phyloP scores from a whole-genome alignment of 306 rosid genomes.

The Lathyrus tuberosus region DNA sequence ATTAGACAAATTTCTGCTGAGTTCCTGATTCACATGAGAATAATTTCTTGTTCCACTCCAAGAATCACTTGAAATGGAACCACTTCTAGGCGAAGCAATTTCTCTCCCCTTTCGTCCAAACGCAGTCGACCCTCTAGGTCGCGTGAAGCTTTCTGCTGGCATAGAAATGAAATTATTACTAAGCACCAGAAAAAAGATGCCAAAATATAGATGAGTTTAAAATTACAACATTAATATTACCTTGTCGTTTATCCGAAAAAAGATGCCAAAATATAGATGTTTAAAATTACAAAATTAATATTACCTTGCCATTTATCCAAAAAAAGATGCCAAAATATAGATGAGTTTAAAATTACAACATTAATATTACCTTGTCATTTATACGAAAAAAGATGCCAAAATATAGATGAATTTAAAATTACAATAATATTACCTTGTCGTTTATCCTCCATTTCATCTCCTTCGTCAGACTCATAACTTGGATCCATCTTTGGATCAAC shows the following conservation, averaged over 20 bases:
- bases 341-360: constrained; percentile 18
- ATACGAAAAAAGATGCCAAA: background rate
- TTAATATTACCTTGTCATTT: too few species aligned
- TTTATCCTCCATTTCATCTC: constrained; percentile 71
- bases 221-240: constrained; percentile 7
- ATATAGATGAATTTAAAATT: constrained; percentile 6
- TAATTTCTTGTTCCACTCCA: constrained; percentile 78
- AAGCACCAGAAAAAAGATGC: constrained; percentile 3
- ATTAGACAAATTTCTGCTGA: constrained; percentile 63
- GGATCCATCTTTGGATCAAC: constrained; percentile 98
- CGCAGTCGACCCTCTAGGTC: constrained; percentile 72
- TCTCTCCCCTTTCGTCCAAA: constrained; percentile 85
- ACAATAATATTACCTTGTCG: constrained; percentile 55
- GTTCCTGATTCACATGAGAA: constrained; percentile 62
- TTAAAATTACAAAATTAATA: constrained; percentile 29
- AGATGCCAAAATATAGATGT: background rate
- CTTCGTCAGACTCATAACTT: constrained; percentile 90
- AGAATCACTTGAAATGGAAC: constrained; percentile 62
- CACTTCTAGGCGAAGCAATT: constrained; percentile 74
- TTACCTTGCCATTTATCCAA: constrained; percentile 66
- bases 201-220: background rate
- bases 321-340: background rate
- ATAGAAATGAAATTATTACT: constrained; percentile 36
- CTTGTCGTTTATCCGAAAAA: background rate
- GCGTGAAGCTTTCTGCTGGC: constrained; percentile 65